These are phyloP conservation scores for Pythium sp. DNA, from an alignment of 352 stramenopile species.

Conservation along the genomic window DNA sequence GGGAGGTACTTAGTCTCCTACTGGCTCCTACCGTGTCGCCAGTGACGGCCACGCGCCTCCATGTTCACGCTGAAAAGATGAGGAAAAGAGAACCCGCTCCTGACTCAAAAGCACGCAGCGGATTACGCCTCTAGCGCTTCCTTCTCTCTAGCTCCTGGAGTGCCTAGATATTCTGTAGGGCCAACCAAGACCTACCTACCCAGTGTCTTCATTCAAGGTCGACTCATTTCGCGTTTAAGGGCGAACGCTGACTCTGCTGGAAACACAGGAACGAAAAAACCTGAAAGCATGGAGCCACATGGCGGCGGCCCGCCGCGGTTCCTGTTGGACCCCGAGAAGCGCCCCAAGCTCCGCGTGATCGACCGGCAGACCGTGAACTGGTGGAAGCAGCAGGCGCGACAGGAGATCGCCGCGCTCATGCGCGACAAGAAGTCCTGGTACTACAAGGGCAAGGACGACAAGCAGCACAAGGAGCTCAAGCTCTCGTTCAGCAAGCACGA, in stretches of 20 bases:
- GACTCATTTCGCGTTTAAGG: neutral
- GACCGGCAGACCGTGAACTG: neutral
- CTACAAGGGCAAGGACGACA: constrained; percentile 23
- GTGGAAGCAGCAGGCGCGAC: constrained; percentile 5
- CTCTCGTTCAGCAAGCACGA: constrained; percentile 32
- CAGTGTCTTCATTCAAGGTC: neutral
- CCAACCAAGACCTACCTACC: neutral
- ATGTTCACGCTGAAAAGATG: neutral
- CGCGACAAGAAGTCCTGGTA: constrained; percentile 39
- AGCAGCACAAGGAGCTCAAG: constrained; percentile 22
- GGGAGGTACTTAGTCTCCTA: too few species aligned
- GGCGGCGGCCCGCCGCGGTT: neutral
- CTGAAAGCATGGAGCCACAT: neutral
- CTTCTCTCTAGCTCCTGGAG: neutral
- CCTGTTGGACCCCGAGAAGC: neutral
- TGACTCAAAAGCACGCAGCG: neutral
- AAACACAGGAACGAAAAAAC: neutral
- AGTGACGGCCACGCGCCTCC: neutral
- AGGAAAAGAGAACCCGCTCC: neutral
- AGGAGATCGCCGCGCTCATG: constrained; percentile 30
- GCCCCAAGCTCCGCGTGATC: neutral
- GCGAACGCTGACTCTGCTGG: neutral
- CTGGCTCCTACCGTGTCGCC: neutral
- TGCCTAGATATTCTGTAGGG: neutral
- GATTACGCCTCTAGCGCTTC: neutral